These are phyloP conservation scores for Epichloe sibirici DNA, from an alignment of 2,329 filamentous ascomycete genomes.

Conservation along the genomic window DNA sequence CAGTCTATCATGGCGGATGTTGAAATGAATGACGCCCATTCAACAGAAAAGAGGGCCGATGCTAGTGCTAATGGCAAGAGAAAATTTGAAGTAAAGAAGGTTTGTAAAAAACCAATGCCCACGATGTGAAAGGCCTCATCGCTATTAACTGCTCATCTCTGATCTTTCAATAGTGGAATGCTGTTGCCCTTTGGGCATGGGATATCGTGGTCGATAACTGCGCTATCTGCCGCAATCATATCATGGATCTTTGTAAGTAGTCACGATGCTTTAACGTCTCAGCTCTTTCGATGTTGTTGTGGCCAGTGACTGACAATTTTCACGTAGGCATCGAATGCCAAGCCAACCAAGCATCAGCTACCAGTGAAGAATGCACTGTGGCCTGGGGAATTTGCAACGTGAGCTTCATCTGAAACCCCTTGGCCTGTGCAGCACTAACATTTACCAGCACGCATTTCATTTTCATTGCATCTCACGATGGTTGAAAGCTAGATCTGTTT, in stretches of 20 bases:
- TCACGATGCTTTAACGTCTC: neutral
- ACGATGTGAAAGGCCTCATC: neutral
- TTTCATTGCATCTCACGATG: conserved; percentile 99
- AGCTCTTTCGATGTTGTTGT: neutral
- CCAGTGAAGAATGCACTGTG: conserved; percentile 95
- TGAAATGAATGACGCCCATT: conserved; percentile 82
- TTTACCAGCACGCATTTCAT: conserved; percentile 82
- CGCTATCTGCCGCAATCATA: conserved; percentile 97
- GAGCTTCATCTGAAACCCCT: conserved; percentile 22
- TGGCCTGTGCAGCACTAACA: conserved; percentile 20
- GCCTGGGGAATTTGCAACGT: conserved; percentile 99
- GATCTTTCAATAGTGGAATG: conserved; percentile 66
- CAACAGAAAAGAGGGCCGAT: conserved; percentile 42
- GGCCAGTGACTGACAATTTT: conserved; percentile 7
- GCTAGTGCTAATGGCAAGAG: conserved; percentile 55
- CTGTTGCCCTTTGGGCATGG: conserved; percentile 97
- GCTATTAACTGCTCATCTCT: neutral
- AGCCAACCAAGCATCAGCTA: conserved; percentile 94
- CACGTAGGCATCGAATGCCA: conserved; percentile 88
- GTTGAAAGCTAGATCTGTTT: conserved; percentile 98
- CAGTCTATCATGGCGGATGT: conserved; percentile 70
- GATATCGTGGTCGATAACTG: conserved; percentile 99
- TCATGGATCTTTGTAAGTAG: conserved; percentile 92
- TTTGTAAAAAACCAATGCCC: conserved; percentile 22
- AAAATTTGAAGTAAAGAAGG: conserved; percentile 98